Conservation (phyloP, 2,329 filamentous ascomycete genomes). For the Akanthomyces lecanii region DNA sequence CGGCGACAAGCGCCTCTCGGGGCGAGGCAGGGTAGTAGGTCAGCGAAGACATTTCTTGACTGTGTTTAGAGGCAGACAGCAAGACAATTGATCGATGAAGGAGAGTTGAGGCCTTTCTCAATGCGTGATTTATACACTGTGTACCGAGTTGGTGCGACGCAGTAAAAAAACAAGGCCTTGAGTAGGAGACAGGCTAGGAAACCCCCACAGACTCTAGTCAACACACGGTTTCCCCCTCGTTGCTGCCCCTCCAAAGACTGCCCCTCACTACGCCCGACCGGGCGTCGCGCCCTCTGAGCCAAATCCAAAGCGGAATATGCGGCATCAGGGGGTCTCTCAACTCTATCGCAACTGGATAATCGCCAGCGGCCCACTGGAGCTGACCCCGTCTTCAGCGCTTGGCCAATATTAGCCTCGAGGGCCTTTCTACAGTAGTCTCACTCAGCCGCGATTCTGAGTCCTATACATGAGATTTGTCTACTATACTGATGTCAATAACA, state of each 20-base stretch:
- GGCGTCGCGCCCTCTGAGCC: not conserved
- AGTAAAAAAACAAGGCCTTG: not conserved
- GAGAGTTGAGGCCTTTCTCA: not conserved
- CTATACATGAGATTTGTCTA: no score
- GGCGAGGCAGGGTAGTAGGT: slow-evolving; percentile 24
- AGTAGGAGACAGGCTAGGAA: not conserved
- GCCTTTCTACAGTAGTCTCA: no score
- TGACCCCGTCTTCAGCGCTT: not conserved
- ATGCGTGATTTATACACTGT: not conserved
- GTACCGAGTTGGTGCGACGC: not conserved
- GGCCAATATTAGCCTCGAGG: not conserved
- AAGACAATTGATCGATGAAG: not conserved
- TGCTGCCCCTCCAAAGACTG: not conserved
- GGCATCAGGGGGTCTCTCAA: not conserved
- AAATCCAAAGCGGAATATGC: not conserved
- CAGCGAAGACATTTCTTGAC: slow-evolving; percentile 21
- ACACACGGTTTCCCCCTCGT: not conserved
- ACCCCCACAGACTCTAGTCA: not conserved
- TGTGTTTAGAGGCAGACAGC: not conserved
- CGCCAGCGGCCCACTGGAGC: not conserved
- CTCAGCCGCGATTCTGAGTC: no score
- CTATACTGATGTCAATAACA: no score
- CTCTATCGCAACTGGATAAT: not conserved
- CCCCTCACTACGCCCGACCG: slow-evolving; percentile 2
- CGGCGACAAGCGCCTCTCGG: slow-evolving; percentile 22